These are phyloP conservation scores for Daldinia vernicosa DNA, from an alignment of 495 filamentous ascomycete species.

Conservation along the genomic window DNA sequence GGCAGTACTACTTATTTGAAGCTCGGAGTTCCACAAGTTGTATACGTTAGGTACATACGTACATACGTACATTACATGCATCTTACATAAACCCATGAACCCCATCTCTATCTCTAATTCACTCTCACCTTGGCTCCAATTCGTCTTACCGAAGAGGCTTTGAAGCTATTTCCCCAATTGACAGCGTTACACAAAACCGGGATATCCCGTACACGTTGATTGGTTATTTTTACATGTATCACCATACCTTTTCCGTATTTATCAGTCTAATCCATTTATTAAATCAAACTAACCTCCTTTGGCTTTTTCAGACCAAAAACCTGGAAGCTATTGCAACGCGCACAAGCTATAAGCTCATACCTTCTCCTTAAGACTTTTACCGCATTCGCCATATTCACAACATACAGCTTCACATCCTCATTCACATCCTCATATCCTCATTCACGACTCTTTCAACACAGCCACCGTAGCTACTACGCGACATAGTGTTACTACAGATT, in stretches of 20 bases:
- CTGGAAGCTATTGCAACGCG: slow-evolving; percentile 32
- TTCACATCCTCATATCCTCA: neutral
- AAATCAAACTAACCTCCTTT: slow-evolving; percentile 27
- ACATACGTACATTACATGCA: neutral
- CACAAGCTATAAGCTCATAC: slow-evolving; percentile 17
- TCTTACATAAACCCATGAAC: neutral
- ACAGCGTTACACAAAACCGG: slow-evolving; percentile 36
- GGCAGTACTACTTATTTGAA: neutral
- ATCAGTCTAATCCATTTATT: slow-evolving; percentile 8
- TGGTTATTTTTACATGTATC: slow-evolving; percentile 10
- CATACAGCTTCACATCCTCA: neutral
- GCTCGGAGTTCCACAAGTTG: neutral
- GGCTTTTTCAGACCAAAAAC: slow-evolving; percentile 26
- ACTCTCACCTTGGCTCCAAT: slow-evolving; percentile 29
- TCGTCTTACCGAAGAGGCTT: slow-evolving; percentile 26
- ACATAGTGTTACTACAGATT: neutral
- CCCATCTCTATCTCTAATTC: no score
- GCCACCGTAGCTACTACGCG: neutral
- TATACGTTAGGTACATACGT: neutral
- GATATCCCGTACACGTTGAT: slow-evolving; percentile 34
- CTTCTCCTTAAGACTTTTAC: slow-evolving; percentile 9
- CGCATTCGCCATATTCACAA: neutral
- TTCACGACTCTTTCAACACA: neutral
- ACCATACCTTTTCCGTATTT: neutral
- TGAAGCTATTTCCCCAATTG: slow-evolving; percentile 26